Conservation (phyloP, 1,284 basidiomycete genomes). For the Albatrellus sp. region DNA sequence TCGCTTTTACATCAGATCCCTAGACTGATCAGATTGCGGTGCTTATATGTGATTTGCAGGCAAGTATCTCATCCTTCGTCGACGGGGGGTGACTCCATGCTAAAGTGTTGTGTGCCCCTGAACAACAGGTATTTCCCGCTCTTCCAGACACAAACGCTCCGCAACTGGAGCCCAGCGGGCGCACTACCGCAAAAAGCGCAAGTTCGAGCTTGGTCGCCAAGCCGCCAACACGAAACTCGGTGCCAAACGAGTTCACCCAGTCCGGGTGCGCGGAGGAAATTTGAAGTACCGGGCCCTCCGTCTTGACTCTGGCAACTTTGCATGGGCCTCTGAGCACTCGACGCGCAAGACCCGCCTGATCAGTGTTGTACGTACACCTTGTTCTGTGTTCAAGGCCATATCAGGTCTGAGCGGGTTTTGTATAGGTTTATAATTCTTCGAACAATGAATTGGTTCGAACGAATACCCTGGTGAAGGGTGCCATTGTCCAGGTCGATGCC, state of each 20-base stretch:
- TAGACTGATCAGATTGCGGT: neutral
- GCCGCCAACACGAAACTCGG: constrained; percentile 92
- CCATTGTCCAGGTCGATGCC: constrained; percentile 92
- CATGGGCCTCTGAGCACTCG: constrained; percentile 87
- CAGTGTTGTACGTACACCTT: constrained; percentile 64
- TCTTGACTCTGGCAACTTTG: constrained; percentile 91
- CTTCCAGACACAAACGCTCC: constrained; percentile 92
- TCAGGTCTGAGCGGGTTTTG: constrained; percentile 1
- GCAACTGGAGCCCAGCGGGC: constrained; percentile 87
- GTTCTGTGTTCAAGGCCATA: neutral
- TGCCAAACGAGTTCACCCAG: constrained; percentile 83
- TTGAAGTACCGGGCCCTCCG: constrained; percentile 88
- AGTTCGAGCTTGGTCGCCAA: constrained; percentile 96
- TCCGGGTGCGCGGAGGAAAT: constrained; percentile 91
- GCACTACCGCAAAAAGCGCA: constrained; percentile 97
- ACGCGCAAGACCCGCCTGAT: constrained; percentile 93
- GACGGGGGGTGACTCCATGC: neutral
- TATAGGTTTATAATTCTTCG: constrained; percentile 89
- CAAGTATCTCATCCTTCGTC: neutral
- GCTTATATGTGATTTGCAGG: neutral
- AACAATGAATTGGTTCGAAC: constrained; percentile 99
- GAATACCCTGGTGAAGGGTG: constrained; percentile 92
- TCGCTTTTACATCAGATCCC: neutral
- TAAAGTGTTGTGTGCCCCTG: neutral
- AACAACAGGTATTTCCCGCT: constrained; percentile 76